These are phyloP conservation scores for Hibiscus mutabilis DNA, from an alignment of 345 rosid genomes.

Conservation along the genomic window DNA sequence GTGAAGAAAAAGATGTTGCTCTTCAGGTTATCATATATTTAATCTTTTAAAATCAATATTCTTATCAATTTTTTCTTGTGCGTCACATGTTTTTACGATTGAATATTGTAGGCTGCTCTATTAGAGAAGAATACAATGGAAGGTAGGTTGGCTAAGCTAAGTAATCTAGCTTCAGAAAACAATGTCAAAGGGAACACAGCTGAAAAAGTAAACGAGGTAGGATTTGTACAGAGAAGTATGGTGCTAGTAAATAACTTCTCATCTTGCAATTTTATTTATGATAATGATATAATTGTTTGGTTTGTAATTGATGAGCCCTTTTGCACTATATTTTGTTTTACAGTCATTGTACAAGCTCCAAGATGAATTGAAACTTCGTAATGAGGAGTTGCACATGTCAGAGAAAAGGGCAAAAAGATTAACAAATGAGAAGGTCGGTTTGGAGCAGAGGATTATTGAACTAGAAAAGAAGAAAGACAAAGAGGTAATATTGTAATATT, in stretches of 20 bases:
- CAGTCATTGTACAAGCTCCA: constrained; percentile 55
- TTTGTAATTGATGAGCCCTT: constrained; percentile 1
- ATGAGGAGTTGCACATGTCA: constrained; percentile 45
- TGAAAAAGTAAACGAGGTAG: constrained; percentile 55
- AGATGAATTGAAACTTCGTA: constrained; percentile 54
- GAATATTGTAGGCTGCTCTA: constrained; percentile 42
- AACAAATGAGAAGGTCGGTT: constrained; percentile 43
- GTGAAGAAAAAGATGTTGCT: constrained; percentile 59
- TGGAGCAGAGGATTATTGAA: constrained; percentile 55
- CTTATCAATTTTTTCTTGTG: constrained; percentile 1
- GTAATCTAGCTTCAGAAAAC: constrained; percentile 33
- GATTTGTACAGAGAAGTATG: background rate
- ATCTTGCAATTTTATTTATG: background rate
- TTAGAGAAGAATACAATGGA: constrained; percentile 58
- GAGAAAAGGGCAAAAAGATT: constrained; percentile 46
- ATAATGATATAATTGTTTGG: background rate
- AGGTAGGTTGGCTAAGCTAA: constrained; percentile 41
- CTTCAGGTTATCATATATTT: constrained; percentile 48
- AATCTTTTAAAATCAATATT: constrained; percentile 5
- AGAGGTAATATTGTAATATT: constrained; percentile 41
- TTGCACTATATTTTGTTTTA: constrained; percentile 18
- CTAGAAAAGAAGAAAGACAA: constrained; percentile 61
- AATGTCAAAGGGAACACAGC: constrained; percentile 33
- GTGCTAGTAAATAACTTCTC: background rate
- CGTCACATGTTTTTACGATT: constrained; percentile 8